Evolutionary conservation across 1,284 basidiomycete species (phyloP), one percentile per base, ranked within the genome.

Genomic region (Puccinia coronata): DNA sequence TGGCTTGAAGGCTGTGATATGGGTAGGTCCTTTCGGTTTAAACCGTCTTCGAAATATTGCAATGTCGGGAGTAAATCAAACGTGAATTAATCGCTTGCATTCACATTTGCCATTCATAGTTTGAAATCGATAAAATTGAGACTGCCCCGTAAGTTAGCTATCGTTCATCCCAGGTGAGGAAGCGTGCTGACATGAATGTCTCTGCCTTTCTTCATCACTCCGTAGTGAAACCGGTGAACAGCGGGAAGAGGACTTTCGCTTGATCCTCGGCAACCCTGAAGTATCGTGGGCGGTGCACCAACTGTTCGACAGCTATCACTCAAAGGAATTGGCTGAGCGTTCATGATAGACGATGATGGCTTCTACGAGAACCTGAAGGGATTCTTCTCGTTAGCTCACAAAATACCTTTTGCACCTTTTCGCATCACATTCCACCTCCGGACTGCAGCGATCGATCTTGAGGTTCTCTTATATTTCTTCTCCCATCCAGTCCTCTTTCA

Each of bases 51-150:
- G 36, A 39, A 34, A 3, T 8, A n/a, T 36, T 4, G 31, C 8
- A 59, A 9, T 18, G 28, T 12, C 12, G 8, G 57, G n/a, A 28
- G 55, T 34, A 16, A 34, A 28, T 41, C 8, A 39, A 63, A 16
- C 9, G 16, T 36, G 36, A 3, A 63, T 63, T 31, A 9, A 41
- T 1, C 20, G 4, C 5, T 39, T 20, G 2, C 51, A 20, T 53
- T 2, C 34, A 5, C 34, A 34, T 39, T 16, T 49, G 5, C 2
- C 23, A 34, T 2, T 71, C 34, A 3, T 25, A 77, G 75, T 78
- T 78, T 34, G 75, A 78, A 41, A 28, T 78, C 31, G 28, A 51
- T 4, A 78, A 78, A 49, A 63, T 28, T 8, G 75, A 78, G 39
- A 36, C 47, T 55, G 63, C 75, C 12, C 61, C 75, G 75, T 77